Evolutionary conservation across 2,329 filamentous ascomycete species (phyloP).

Genomic region (Fusarium mundagurra): DNA sequence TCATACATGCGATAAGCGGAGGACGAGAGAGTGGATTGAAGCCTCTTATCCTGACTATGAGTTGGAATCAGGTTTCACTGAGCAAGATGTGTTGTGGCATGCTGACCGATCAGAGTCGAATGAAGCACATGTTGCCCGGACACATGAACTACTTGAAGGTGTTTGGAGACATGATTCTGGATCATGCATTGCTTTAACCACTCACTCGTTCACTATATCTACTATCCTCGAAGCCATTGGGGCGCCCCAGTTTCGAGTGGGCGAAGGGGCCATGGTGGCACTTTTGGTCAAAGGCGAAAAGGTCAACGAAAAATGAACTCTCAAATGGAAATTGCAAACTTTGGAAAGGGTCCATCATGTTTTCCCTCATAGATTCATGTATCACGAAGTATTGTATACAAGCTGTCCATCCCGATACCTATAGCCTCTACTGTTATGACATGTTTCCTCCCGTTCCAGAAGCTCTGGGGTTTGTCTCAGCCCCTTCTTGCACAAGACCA

Average conservation of each 20-base stretch:
- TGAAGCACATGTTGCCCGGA: neutral
- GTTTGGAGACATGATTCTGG: neutral
- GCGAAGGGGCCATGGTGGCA: neutral
- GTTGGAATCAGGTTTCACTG: neutral
- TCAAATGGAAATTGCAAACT: fast-evolving
- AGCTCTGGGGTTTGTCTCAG: neutral
- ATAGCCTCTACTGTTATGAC: neutral
- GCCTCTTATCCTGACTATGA: neutral
- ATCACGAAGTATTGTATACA: no score
- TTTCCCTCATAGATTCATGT: neutral
- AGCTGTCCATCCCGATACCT: neutral
- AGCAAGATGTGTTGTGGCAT: neutral
- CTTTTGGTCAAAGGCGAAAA: neutral
- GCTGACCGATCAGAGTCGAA: neutral
- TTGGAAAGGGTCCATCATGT: no score
- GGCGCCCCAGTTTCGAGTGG: neutral
- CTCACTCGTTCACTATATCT: neutral
- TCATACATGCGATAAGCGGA: neutral
- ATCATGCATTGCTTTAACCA: neutral
- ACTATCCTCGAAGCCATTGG: neutral
- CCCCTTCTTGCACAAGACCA: neutral
- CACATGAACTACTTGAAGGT: neutral
- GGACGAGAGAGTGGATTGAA: neutral
- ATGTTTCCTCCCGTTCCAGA: neutral
- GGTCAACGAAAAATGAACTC: fast-evolving